A percentile compares a stretch with the other conserved stretches of the same genome.
Evolutionary conservation across 805 yeast species (phyloP).

Genomic region (Priceomyces fermenticarens): DNA sequence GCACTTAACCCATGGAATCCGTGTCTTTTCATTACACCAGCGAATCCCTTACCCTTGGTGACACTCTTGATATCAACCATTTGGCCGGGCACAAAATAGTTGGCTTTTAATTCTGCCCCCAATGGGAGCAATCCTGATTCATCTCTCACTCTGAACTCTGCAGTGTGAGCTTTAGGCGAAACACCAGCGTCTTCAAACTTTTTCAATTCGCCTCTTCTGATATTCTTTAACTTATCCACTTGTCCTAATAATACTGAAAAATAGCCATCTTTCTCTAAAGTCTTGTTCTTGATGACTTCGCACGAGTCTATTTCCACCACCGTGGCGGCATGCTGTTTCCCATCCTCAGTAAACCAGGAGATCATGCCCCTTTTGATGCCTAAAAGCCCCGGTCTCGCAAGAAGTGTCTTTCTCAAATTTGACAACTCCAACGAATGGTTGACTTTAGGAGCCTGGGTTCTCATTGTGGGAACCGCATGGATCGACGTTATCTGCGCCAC

Average conservation of each 20-base stretch:
- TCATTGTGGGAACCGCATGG: slow-evolving; percentile 47
- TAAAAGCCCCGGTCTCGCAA: slow-evolving; percentile 77
- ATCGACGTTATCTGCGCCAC: slow-evolving; percentile 49
- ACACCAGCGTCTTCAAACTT: slow-evolving; percentile 77
- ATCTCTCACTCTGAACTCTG: slow-evolving; percentile 77
- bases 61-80: slow-evolving; percentile 75
- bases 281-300: slow-evolving; percentile 77
- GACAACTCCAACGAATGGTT: slow-evolving; percentile 68
- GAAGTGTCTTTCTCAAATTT: slow-evolving; percentile 68
- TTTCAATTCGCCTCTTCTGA: slow-evolving; percentile 58
- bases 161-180: slow-evolving; percentile 73
- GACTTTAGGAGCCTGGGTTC: slow-evolving; percentile 48
- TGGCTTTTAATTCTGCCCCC: slow-evolving; percentile 78
- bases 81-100: slow-evolving; percentile 81
- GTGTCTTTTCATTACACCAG: slow-evolving; percentile 97
- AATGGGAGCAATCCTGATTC: slow-evolving; percentile 64
- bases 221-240: slow-evolving; percentile 65
- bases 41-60: slow-evolving; percentile 93
- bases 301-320: slow-evolving; percentile 83
- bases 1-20: slow-evolving; percentile 87
- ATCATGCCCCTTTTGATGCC: slow-evolving; percentile 91
- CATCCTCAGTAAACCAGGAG: slow-evolving; percentile 70
- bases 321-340: slow-evolving; percentile 76
- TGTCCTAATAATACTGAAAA: slow-evolving; percentile 85
- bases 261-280: slow-evolving; percentile 73